These are phyloP conservation scores for Canna indica DNA, from an alignment of 176 grass and related monocot species.

Conservation along the genomic window DNA sequence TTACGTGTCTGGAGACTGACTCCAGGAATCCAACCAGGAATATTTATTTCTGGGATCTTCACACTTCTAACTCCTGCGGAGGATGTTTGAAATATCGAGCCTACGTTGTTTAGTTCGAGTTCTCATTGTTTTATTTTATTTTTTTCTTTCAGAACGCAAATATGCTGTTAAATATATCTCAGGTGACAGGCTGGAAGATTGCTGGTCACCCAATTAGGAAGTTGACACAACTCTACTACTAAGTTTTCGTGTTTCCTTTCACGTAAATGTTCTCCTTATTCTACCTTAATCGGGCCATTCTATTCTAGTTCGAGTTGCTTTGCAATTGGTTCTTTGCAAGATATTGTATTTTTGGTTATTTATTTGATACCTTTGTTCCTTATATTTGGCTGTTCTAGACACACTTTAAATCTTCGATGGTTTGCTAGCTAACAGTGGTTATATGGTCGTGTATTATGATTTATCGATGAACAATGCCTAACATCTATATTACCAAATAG, in stretches of 20 bases:
- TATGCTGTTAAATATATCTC: constrained; percentile 12
- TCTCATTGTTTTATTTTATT: constrained; percentile 22
- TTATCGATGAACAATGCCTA: no score
- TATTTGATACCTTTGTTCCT: no score
- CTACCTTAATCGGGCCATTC: background rate
- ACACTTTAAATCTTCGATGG: no score
- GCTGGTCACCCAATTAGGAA: background rate
- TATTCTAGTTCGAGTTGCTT: background rate
- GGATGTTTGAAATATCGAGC: constrained; percentile 20
- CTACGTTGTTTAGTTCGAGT: constrained; percentile 7
- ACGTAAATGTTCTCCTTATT: background rate
- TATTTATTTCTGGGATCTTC: constrained; percentile 14
- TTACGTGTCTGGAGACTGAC: constrained; percentile 64
- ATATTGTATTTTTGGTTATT: no score
- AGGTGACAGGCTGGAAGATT: background rate
- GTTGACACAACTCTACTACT: background rate
- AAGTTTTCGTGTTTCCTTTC: background rate
- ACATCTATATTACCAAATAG: no score
- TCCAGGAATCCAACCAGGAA: background rate
- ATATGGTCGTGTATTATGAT: no score
- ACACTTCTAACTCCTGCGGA: constrained; percentile 23
- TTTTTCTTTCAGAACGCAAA: background rate
- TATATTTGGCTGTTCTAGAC: no score
- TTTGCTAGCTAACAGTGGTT: no score
- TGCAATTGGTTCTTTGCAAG: background rate